Evolutionary conservation across 371 early-diverging fungal species (phyloP).

Genomic region (Neoconidiobolus thromboides): DNA sequence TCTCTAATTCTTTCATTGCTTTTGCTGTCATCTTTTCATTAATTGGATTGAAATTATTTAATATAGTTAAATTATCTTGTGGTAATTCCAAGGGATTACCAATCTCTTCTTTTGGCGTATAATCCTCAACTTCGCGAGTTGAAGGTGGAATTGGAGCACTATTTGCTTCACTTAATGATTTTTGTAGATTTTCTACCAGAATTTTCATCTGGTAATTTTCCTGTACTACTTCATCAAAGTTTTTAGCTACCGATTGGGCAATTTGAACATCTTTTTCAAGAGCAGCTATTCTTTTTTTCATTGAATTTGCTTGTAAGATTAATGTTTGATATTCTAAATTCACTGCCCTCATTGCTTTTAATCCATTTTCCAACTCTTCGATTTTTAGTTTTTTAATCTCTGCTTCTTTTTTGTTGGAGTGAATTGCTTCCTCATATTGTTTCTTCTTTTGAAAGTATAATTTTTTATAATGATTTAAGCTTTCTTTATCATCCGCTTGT

Average conservation of each 20-base stretch:
- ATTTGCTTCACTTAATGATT: background rate
- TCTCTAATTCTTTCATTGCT: background rate
- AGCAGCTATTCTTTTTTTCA: background rate
- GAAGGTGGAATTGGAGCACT: background rate
- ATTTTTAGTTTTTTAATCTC: background rate
- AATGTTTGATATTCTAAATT: background rate
- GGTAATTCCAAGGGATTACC: background rate
- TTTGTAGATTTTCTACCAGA: background rate
- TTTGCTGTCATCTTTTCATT: background rate
- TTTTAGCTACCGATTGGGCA: conserved; percentile 1
- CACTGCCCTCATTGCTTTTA: background rate
- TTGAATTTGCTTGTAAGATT: background rate
- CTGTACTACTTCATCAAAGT: background rate
- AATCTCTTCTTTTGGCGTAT: background rate
- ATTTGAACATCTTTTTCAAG: background rate
- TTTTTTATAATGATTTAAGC: background rate
- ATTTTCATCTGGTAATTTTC: background rate
- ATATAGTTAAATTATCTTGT: background rate
- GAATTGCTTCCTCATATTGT: background rate
- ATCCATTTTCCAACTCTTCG: background rate
- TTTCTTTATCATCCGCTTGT: too few species aligned
- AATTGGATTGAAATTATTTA: background rate
- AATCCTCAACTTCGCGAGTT: too few species aligned
- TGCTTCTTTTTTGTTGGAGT: background rate
- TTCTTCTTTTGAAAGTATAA: background rate